Evolutionary conservation across 306 rosid genomes (phyloP), one percentile per base, ranked within the genome.

Genomic region (Castanea crenata): DNA sequence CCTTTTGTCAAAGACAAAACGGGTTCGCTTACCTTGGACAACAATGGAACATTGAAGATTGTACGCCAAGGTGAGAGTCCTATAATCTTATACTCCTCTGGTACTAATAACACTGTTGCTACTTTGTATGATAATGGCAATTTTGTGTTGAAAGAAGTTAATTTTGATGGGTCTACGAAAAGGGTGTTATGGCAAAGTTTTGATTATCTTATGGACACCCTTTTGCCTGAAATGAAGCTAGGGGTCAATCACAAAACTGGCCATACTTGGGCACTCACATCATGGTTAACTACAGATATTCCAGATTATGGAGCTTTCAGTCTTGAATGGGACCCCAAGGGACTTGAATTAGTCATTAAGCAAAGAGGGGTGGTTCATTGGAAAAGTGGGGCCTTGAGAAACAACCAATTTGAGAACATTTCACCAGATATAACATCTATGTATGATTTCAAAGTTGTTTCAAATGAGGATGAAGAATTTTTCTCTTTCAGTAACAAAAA

Each of bases 141-240:
- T 49, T 27, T 78, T 78, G 71, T 78, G n/a, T 58, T 78, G 15
- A 25, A 46, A 38, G 76, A 57, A 19, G 13, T 78, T 18, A 57
- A 4, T 8, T 19, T 31, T 13, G 76, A 44, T 46, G 76, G 62
- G 9, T 71, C 64, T 18, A 25, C 19, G 2, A 55, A 41, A 52
- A 71, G 4, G 1, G 34, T 44, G 6, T 46, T 70, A 34, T 59
- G 82, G 82, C 70, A 78, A 58, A 71, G 82, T 52, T 58, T 46
- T 79, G 82, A 78, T 78, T 6, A 44, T 29, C 71, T 69, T 10
- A 31, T 12, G 2, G 82, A 71, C 32, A 73, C 82, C 4, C 62
- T 79, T 12, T 27, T 46, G 49, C 82, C 73, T 1, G 41, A 2
- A 4, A 71, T 71, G 82, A 79, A 58, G 49, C 12, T 78, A 70